These are phyloP conservation scores for Thielaviopsis ethacetica DNA, from an alignment of 2,329 filamentous ascomycete species.

Conservation along the genomic window DNA sequence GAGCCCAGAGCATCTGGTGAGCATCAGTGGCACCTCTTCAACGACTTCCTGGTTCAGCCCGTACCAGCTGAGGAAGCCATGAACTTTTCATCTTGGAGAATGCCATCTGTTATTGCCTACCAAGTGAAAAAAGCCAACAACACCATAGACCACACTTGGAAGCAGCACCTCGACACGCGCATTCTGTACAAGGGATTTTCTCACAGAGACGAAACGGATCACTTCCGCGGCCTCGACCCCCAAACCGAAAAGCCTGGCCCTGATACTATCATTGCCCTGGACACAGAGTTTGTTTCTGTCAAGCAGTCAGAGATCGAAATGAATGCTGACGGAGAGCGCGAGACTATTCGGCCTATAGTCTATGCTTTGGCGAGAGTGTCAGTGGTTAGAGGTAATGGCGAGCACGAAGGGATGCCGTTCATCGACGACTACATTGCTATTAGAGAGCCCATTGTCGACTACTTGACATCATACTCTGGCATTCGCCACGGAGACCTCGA, in stretches of 20 bases:
- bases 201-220: conserved; percentile 23
- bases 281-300: conserved; percentile 90
- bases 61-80: conserved; percentile 66
- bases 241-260: conserved; percentile 49
- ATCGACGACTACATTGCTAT: conserved; percentile 96
- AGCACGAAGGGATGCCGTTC: conserved; percentile 68
- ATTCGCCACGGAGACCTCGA: conserved; percentile 78
- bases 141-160: conserved; percentile 74
- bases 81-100: conserved; percentile 81
- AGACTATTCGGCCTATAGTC: conserved; percentile 80
- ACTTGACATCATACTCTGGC: conserved; percentile 85
- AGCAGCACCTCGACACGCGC: conserved; percentile 64
- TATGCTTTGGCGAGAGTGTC: conserved; percentile 88
- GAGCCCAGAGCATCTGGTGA: conserved; percentile 30
- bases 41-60: conserved; percentile 82
- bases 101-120: conserved; percentile 74
- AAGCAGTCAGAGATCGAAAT: conserved; percentile 91
- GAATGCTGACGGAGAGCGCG: conserved; percentile 81
- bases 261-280: conserved; percentile 68
- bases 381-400: conserved; percentile 65
- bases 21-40: conserved; percentile 88
- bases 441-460: conserved; percentile 82
- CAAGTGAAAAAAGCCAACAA: conserved; percentile 72
- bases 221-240: conserved; percentile 42
- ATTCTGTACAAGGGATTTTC: conserved; percentile 59